Conservation (phyloP, 2,329 filamentous ascomycete species). For the Paraphaeosphaeria sporulosa region DNA sequence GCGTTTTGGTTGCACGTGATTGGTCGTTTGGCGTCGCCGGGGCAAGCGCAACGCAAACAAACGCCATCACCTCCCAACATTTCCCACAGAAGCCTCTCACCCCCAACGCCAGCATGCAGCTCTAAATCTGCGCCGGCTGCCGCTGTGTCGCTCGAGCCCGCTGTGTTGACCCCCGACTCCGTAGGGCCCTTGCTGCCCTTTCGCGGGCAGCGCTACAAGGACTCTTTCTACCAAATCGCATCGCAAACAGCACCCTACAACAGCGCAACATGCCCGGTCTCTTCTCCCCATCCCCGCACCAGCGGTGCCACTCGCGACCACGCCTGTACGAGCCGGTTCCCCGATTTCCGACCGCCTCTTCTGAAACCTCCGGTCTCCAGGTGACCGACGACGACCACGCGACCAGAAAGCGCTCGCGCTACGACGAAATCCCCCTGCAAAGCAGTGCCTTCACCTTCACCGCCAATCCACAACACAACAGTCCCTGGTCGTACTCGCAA, state of each 20-base stretch:
- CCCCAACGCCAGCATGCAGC: conserved; percentile 26
- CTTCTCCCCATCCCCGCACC: conserved; percentile 29
- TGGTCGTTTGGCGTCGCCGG: conserved; percentile 10
- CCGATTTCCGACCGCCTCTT: conserved; percentile 31
- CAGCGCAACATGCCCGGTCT: conserved; percentile 39
- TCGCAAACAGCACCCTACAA: conserved; percentile 29
- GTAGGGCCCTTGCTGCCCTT: background rate
- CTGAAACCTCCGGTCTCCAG: conserved; percentile 37
- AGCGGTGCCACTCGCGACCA: conserved; percentile 23
- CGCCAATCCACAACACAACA: conserved; percentile 21
- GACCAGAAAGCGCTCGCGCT: conserved; percentile 42
- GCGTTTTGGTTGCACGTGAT: conserved; percentile 3
- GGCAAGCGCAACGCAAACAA: conserved; percentile 27
- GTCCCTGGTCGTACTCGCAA: conserved; percentile 32
- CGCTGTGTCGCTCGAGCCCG: background rate
- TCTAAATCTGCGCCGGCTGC: conserved; percentile 20
- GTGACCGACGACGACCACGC: conserved; percentile 40
- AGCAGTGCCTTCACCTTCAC: conserved; percentile 14
- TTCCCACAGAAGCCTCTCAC: conserved; percentile 18
- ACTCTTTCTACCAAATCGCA: conserved; percentile 25
- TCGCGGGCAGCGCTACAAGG: conserved; percentile 25
- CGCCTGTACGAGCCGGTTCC: conserved; percentile 31
- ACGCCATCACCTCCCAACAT: conserved; percentile 21
- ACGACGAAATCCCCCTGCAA: conserved; percentile 13
- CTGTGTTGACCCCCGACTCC: background rate